These are phyloP conservation scores for Chlorella vulgaris DNA, from an alignment of 139 green algal genomes.

Conservation along the genomic window DNA sequence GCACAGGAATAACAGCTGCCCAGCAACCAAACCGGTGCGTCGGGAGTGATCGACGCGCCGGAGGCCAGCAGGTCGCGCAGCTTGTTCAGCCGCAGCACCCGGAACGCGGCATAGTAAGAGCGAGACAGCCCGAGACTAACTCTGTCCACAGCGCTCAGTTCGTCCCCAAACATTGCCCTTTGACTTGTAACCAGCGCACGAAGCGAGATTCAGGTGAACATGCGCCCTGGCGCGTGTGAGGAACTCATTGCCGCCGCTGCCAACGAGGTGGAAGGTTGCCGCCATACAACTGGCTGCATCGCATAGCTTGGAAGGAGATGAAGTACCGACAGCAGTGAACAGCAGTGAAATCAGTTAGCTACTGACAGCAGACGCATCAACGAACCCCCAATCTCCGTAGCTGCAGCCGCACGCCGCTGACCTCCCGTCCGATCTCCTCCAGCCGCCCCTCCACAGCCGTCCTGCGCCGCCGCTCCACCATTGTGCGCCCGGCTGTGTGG, in stretches of 20 bases:
- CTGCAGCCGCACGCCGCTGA: conserved; percentile 55
- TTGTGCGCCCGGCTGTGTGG: conserved; percentile 47
- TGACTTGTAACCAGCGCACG: neutral
- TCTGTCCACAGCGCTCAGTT: conserved; percentile 15
- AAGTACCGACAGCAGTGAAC: too few species aligned
- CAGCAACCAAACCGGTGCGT: conserved; percentile 30
- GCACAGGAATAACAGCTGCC: conserved; percentile 18
- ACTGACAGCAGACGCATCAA: neutral
- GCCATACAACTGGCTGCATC: too few species aligned
- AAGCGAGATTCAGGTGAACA: too few species aligned
- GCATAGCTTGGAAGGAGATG: too few species aligned
- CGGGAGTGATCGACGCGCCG: neutral
- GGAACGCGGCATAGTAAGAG: conserved; percentile 54
- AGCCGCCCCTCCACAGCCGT: conserved; percentile 60
- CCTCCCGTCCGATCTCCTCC: conserved; percentile 45
- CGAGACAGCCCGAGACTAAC: conserved; percentile 35
- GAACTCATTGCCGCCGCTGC: too few species aligned
- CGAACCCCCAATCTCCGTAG: conserved; percentile 48
- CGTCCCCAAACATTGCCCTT: conserved; percentile 1
- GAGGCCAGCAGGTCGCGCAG: conserved; percentile 60
- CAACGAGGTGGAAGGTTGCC: too few species aligned
- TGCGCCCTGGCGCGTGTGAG: too few species aligned
- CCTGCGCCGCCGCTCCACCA: conserved; percentile 58
- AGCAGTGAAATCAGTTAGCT: too few species aligned
- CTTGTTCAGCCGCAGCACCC: conserved; percentile 60